Base-by-base conservation (phyloP, 768 basidiomycete genomes). In the Termitomyces sp. region DNA sequence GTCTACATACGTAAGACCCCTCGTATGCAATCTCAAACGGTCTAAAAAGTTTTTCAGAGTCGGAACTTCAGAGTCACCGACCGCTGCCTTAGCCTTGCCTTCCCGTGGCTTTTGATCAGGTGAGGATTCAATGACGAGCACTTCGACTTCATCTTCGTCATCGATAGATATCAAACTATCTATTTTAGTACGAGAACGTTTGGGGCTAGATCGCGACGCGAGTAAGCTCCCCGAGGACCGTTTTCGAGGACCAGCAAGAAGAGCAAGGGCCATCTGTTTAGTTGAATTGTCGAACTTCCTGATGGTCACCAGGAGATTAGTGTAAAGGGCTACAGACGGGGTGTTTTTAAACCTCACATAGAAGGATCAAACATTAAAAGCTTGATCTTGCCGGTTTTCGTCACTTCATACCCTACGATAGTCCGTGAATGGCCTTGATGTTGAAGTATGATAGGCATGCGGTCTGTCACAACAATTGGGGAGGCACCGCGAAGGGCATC, bases 391-490 rank as follows among this genome's bases (percentile, higher is more conserved):
- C 84, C 86, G 16, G 74, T 73, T 61, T 78, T 81, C 52, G 74
- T 76, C 39, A 85, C 70, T 68, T 95, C 91, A 62, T 88, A 94
- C 1, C 94, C 94, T 3, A 97, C 78, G 12, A 97, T 83, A 4
- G 88, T 87, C 25, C 89, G 72, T n/a, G 94, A 97, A 72, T 97
- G 94, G 0, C 92, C 91, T 7, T 78, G 68, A 64, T 91, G 85
- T 73, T 96, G 87, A 49, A 96, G 73, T 42, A 96, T 86, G 30
- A 97, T 65, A 9, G 94, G 94, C 81, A 92, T 85, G 62, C 79
- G 83, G 21, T 81, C 69, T 0, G 89, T 86, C 27, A 75, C 67
- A 10, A 75, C 62, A 8, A 94, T 76, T 4, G 85, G 76, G 0
- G 76, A 72, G 2, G 79, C 77, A 1, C 69, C 71, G 43, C 74